Evolutionary conservation across 139 green algal genomes (phyloP).

Genomic region (Micractinium conductrix): DNA sequence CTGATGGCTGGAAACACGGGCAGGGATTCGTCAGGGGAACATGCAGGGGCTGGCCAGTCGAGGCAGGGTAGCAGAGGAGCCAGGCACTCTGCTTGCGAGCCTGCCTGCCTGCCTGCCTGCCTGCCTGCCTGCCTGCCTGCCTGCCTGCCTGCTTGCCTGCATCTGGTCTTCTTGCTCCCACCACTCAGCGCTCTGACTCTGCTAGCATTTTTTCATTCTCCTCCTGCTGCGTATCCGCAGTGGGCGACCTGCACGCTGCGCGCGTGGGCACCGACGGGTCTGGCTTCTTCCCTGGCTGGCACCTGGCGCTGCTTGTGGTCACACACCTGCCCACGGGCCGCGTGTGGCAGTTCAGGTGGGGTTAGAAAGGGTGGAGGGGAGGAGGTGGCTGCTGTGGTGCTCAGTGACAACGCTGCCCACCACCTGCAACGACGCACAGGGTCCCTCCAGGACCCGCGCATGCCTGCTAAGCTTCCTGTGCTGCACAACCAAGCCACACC

Average conservation of each 20-base stretch:
- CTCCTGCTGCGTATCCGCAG: too few species aligned
- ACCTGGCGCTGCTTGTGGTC: constrained; percentile 69
- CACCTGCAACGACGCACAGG: neutral
- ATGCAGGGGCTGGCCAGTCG: too few species aligned
- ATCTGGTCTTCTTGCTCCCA: too few species aligned
- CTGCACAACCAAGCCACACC: neutral
- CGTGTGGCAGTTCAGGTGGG: constrained; percentile 56
- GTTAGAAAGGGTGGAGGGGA: neutral
- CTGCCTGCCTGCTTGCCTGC: too few species aligned
- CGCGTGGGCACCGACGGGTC: constrained; percentile 64
- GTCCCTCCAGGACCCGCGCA: too few species aligned
- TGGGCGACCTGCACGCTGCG: constrained; percentile 42
- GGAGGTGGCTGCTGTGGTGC: neutral
- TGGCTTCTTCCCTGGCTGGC: constrained; percentile 71
- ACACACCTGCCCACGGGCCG: constrained; percentile 55
- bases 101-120: too few species aligned
- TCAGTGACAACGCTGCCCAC: neutral
- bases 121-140: too few species aligned
- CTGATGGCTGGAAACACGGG: too few species aligned
- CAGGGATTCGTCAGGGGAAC: too few species aligned
- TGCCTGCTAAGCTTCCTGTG: neutral
- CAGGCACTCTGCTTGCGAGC: too few species aligned
- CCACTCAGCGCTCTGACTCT: neutral
- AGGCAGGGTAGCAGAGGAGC: too few species aligned
- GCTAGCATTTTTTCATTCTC: neutral